Percentiles rank a stretch among this genome's conserved stretches.
Conservation (phyloP, 2,329 filamentous ascomycete genomes). For the Penicillium italicum region DNA sequence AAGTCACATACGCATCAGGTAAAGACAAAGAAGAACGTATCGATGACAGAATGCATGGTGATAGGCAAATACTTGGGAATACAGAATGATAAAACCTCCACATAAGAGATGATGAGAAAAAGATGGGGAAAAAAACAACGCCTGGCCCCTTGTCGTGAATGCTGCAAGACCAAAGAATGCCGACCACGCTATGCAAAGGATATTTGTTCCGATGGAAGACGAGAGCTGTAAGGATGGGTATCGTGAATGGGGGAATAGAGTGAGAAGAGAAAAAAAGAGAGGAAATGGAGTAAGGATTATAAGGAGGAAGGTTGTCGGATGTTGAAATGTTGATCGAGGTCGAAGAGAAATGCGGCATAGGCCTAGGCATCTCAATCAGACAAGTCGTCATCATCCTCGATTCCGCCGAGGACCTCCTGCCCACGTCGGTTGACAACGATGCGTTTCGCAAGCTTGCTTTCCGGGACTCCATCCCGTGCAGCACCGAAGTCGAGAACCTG, state of each 20-base stretch:
- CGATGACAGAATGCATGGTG: constrained; percentile 2
- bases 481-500: constrained; percentile 98
- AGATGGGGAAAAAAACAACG: constrained; percentile 31
- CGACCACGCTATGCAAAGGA: constrained; percentile 42
- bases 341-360: neutral
- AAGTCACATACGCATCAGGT: constrained; percentile 8
- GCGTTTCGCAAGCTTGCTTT: constrained; percentile 72
- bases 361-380: constrained; percentile 10
- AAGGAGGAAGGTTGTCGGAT: neutral
- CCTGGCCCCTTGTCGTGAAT: constrained; percentile 33
- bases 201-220: constrained; percentile 25
- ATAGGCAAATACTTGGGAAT: constrained; percentile 6
- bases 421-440: constrained; percentile 53
- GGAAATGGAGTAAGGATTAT: constrained; percentile 8
- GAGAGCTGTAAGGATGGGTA: constrained; percentile 37
- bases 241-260: constrained; percentile 31
- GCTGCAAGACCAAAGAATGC: constrained; percentile 34
- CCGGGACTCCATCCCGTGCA: constrained; percentile 77
- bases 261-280: constrained; percentile 16
- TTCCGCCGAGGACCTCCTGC: constrained; percentile 32
- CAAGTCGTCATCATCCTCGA: constrained; percentile 35
- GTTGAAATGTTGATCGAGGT: neutral
- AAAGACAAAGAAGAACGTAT: constrained; percentile 11
- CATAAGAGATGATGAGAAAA: constrained; percentile 12
- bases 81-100: constrained; percentile 9